Conservation (phyloP, 2,329 filamentous ascomycete genomes). For the Colletotrichum sublineola region DNA sequence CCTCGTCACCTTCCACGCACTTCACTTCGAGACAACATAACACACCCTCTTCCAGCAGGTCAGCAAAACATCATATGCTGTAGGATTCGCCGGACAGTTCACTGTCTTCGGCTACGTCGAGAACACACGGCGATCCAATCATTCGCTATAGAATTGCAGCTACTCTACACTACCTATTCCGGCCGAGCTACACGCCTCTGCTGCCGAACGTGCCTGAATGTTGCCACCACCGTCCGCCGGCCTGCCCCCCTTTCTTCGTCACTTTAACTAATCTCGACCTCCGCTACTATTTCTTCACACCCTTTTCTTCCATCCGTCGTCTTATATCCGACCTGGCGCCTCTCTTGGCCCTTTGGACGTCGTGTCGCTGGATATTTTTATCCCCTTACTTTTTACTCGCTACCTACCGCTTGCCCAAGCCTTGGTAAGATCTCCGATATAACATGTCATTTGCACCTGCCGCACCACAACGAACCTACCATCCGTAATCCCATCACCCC, state of each 20-base stretch:
- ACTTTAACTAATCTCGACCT: constrained; percentile 10
- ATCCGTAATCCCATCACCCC: constrained; percentile 10
- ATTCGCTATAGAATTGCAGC: neutral
- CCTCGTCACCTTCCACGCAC: neutral
- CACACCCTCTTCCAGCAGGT: neutral
- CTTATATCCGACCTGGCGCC: neutral
- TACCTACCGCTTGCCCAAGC: constrained; percentile 1
- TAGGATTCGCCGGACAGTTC: neutral
- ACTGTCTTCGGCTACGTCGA: neutral
- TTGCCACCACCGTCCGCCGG: constrained; percentile 35
- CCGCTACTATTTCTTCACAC: neutral
- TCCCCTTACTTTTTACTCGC: neutral
- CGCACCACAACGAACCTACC: constrained; percentile 6
- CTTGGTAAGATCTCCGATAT: constrained; percentile 11
- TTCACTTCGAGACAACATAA: neutral
- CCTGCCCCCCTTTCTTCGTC: constrained; percentile 12
- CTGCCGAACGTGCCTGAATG: constrained; percentile 17
- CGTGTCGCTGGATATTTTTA: neutral
- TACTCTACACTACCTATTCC: constrained; percentile 14
- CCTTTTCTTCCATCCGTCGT: neutral
- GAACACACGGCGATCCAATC: neutral
- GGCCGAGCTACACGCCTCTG: constrained; percentile 12
- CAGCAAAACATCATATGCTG: neutral
- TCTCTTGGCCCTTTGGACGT: neutral
- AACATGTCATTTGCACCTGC: constrained; percentile 15